Base-by-base conservation (phyloP, 2,329 filamentous ascomycete genomes). In the Ophiostoma ulmi region DNA sequence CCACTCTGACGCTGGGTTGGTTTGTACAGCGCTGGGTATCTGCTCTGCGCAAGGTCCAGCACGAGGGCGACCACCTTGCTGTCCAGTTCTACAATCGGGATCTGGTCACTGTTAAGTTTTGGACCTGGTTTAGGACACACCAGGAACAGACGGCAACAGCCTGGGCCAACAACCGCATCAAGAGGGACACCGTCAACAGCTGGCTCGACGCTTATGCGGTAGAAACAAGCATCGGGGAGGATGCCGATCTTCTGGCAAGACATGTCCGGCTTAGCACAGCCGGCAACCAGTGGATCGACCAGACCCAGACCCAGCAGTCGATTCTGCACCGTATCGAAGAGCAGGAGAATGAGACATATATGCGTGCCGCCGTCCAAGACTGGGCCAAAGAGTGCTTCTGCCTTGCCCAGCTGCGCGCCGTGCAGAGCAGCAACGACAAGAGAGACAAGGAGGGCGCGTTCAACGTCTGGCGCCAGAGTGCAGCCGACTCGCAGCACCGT, bases 1-100 rank as follows among this genome's bases (percentile, higher is more conserved):
- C 81, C 31, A 80, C 72, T 55, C 78, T 80, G 36, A 70, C 74
- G 35, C 72, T 78, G 14, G 70, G 72, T 58, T 71, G 77, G n/a
- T 73, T 74, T 6, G 73, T 79, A 3, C 73, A 75, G 65, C 74
- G 73, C 64, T 80, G 78, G 78, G 70, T 70, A 10, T 74, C 74
- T 55, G 75, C 72, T 65, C 74, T 72, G 36, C 70, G 74, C n/a
- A 66, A 72, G 70, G 75, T 73, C 67, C 72, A 72, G 26, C 72
- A 76, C 41, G 70, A 72, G 20, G 31, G 72, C 20, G 35, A 61
- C 17, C 69, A 35, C 8, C 20, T 76, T 22, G 79, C 80, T 3
- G 66, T 77, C 26, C 77, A 77, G 39, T 74, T 74, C 48, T 76
- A 79, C 67, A 73, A 76, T 22, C 74, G 73, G 13, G 77, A 78